A percentile compares a stretch with the other conserved stretches of the same genome.
Conservation (phyloP, 1,284 basidiomycete genomes). For the Macrocybe sp. region DNA sequence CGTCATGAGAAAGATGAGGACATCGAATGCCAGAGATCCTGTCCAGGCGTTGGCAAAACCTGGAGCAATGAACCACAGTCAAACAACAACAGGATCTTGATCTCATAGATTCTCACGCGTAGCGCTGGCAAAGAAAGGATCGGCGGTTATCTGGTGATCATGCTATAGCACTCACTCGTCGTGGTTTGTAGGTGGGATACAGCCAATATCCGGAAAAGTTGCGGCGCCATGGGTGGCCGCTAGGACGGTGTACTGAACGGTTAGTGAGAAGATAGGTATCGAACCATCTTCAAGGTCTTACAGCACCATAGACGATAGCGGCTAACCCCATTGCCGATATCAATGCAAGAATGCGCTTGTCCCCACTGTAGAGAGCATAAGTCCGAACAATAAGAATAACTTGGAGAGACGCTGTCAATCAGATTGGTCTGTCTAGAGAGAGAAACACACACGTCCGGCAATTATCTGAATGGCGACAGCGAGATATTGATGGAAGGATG, state of each 20-base stretch:
- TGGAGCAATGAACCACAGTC: neutral
- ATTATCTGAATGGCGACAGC: constrained; percentile 17
- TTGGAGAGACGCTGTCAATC: constrained; percentile 1
- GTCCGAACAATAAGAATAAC: constrained; percentile 19
- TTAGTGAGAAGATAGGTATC: neutral
- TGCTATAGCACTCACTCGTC: constrained; percentile 12
- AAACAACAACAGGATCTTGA: neutral
- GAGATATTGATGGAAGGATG: constrained; percentile 18
- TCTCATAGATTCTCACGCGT: constrained; percentile 7
- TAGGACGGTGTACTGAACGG: neutral
- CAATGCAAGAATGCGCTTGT: constrained; percentile 10
- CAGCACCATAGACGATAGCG: constrained; percentile 21
- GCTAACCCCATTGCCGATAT: constrained; percentile 15
- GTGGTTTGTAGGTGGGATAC: constrained; percentile 13
- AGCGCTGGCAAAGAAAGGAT: constrained; percentile 8
- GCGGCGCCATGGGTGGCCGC: neutral
- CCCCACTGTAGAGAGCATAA: constrained; percentile 19
- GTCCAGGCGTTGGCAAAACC: constrained; percentile 24
- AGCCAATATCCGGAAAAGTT: constrained; percentile 11
- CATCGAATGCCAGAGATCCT: constrained; percentile 22
- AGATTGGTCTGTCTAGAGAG: neutral
- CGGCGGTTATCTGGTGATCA: neutral
- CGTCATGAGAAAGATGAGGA: constrained; percentile 25
- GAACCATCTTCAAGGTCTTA: constrained; percentile 6
- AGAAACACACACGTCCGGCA: constrained; percentile 14